phyloP scores from a whole-genome alignment of 176 grass and related monocot genomes.

The Oryza glumipatula region DNA sequence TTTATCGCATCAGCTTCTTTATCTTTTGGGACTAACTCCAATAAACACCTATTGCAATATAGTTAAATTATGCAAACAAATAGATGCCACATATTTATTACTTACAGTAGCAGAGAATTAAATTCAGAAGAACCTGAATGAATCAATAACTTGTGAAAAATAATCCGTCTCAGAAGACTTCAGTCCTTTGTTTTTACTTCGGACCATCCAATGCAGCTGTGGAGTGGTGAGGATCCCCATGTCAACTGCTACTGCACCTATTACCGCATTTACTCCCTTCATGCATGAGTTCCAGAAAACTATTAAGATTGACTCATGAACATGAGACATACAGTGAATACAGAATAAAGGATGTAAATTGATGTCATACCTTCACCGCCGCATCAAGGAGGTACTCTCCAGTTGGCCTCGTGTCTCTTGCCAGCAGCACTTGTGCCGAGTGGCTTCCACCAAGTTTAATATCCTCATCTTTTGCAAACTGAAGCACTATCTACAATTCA shows the following conservation, averaged over 20 bases:
- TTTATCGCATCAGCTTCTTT: constrained; percentile 28
- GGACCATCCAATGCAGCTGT: constrained; percentile 93
- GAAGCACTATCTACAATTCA: constrained; percentile 63
- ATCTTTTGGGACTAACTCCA: constrained; percentile 64
- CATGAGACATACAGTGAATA: not conserved
- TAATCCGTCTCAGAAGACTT: constrained; percentile 72
- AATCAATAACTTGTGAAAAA: constrained; percentile 65
- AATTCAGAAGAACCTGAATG: constrained; percentile 66
- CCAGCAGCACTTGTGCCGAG: constrained; percentile 70
- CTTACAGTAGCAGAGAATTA: not conserved
- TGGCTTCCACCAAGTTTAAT: constrained; percentile 58
- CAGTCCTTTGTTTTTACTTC: constrained; percentile 69
- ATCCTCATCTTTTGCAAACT: constrained; percentile 66
- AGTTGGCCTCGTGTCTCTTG: constrained; percentile 89
- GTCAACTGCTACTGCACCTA: constrained; percentile 65
- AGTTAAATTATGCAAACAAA: not conserved
- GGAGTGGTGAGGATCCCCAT: constrained; percentile 92
- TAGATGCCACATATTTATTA: not conserved
- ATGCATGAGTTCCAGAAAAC: constrained; percentile 22
- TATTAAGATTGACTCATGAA: constrained; percentile 22
- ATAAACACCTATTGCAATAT: constrained; percentile 43
- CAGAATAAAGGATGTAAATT: not conserved
- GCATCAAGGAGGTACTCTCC: constrained; percentile 78
- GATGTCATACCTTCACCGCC: constrained; percentile 58
- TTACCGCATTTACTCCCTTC: constrained; percentile 76